Evolutionary conservation across 805 yeast genomes (phyloP), one percentile per base, ranked within the genome.

Genomic region (Suhomyces prunicola): DNA sequence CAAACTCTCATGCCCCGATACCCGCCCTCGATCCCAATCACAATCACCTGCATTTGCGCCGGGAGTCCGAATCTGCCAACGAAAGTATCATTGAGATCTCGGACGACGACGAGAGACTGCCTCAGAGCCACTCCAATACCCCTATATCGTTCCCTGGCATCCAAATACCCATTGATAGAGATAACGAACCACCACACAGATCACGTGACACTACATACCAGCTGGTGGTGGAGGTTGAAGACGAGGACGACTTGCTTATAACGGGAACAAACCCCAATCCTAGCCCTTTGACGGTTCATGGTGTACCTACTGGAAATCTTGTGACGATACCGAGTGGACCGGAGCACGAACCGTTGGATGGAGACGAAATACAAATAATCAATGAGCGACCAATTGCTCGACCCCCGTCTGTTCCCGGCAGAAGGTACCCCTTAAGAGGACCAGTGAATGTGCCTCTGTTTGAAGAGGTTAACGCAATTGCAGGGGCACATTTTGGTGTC

Each of bases 321-420:
- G 12, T 8, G 5, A 19, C 13, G 26, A 42, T 33, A 33, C 36
- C 36, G 17, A 13, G 12, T 33, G 41, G 10, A 33, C 19, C 27
- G 13, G 24, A 22, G 10, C 9, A 19, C 6, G 47, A 42, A 24
- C 22, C 36, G 17, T n/a, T 39, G 12, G 53, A 44, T 19, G 51
- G 47, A 10, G 61, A 63, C 46, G 69, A 65, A 22, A 53, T 66
- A 9, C 56, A 63, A 53, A 60, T 66, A 19, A 41, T 65, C 13
- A 60, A 64, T 47, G 68, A 64, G 46, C 52, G 67, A 13, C 63
- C 66, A 12, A 46, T 58, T 12, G 52, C 47, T 3, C 27, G 56
- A 6, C 51, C 54, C 17, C 46, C 35, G 19, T 13, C 44, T 10
- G 44, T 40, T 40, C 8, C 44, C 6, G 41, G 22, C 4, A 23